phyloP scores from a whole-genome alignment of 1,139 yeast genomes.

The Pichia sp. region DNA sequence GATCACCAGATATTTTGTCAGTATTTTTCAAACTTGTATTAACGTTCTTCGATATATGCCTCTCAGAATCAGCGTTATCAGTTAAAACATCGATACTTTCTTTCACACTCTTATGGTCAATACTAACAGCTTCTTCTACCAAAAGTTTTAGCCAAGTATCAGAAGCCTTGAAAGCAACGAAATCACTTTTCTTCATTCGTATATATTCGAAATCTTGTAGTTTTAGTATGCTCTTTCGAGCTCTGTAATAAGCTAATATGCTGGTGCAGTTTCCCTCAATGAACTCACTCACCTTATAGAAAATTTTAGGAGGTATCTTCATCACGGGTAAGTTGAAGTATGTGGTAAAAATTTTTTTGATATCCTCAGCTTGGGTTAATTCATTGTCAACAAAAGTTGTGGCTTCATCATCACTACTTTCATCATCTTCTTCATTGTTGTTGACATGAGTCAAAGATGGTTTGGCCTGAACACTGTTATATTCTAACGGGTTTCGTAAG shows the following conservation, averaged over 20 bases:
- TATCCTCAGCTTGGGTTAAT: conserved; percentile 45
- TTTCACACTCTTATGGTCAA: conserved; percentile 1
- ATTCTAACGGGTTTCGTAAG: conserved; percentile 67
- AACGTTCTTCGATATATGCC: not conserved
- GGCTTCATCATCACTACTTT: conserved; percentile 25
- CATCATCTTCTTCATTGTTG: conserved; percentile 19
- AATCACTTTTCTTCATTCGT: conserved; percentile 47
- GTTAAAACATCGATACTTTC: not conserved
- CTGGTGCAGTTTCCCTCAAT: conserved; percentile 23
- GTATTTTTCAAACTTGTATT: not conserved
- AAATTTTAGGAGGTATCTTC: conserved; percentile 30
- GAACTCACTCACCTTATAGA: conserved; percentile 35
- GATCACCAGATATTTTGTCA: conserved; percentile 29
- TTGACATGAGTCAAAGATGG: not conserved
- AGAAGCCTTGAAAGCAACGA: conserved; percentile 54
- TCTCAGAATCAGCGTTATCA: not conserved
- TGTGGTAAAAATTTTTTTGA: conserved; percentile 42
- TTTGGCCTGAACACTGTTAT: conserved; percentile 12
- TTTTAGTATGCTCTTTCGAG: conserved; percentile 53
- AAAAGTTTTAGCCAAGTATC: conserved; percentile 44
- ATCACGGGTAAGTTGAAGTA: conserved; percentile 38
- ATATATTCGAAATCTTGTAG: conserved; percentile 52
- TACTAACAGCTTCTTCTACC: conserved; percentile 35
- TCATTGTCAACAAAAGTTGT: conserved; percentile 32
- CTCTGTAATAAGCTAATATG: conserved; percentile 37